phyloP scores from a whole-genome alignment of 495 filamentous ascomycete species.

The Penicillium psychrofluorescens region DNA sequence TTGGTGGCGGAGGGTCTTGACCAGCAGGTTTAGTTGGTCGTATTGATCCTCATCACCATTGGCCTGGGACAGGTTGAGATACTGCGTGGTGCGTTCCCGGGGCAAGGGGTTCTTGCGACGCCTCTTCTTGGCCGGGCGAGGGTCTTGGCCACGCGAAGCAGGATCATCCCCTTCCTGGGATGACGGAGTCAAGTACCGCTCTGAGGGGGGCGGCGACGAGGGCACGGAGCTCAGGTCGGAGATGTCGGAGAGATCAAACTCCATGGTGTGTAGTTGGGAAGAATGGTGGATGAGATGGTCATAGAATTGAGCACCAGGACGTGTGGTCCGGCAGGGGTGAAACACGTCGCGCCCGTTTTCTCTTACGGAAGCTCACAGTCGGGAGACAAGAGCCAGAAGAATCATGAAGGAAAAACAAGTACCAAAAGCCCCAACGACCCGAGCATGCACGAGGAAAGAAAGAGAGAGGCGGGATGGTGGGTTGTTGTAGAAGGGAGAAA shows the following conservation, averaged over 20 bases:
- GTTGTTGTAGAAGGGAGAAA: constrained; percentile 3
- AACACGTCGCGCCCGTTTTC: background rate
- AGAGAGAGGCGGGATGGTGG: background rate
- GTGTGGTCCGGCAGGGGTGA: background rate
- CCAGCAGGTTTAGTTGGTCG: constrained; percentile 56
- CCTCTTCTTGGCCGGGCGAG: constrained; percentile 64
- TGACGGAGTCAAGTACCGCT: constrained; percentile 48
- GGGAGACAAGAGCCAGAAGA: too few relatives aligned
- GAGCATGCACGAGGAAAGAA: background rate
- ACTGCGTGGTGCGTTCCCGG: constrained; percentile 68
- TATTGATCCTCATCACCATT: constrained; percentile 36
- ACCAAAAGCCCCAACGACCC: too few relatives aligned
- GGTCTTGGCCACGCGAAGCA: constrained; percentile 39
- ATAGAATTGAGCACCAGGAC: background rate
- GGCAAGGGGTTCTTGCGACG: constrained; percentile 53
- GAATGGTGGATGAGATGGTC: constrained; percentile 4
- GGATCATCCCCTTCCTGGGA: constrained; percentile 46
- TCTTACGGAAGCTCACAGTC: too few relatives aligned
- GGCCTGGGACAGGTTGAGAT: constrained; percentile 58
- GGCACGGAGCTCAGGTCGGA: constrained; percentile 52
- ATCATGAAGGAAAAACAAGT: too few relatives aligned
- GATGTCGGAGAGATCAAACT: constrained; percentile 35
- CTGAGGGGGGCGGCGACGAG: constrained; percentile 49
- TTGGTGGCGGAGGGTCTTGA: constrained; percentile 74
- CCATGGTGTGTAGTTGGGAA: constrained; percentile 20